A percentile compares a stretch with the other conserved stretches of the same genome.
These are phyloP conservation scores for Aaosphaeria arxii DNA, from an alignment of 2,329 filamentous ascomycete genomes.

Conservation along the genomic window DNA sequence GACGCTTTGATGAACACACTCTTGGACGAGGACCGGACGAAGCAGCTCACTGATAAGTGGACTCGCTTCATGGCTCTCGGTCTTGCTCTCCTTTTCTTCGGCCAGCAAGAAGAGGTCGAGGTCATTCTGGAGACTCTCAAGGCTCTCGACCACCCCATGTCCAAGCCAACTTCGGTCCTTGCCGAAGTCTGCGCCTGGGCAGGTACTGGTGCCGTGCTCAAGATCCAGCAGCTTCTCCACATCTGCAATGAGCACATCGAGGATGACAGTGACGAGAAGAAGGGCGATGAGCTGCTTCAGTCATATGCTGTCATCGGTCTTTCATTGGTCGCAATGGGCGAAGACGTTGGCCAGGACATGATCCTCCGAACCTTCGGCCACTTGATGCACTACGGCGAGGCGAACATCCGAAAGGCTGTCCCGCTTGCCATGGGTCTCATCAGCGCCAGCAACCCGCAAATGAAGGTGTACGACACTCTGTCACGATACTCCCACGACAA, in stretches of 20 bases:
- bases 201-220: constrained; percentile 92
- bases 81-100: constrained; percentile 90
- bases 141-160: constrained; percentile 94
- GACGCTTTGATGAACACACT: constrained; percentile 90
- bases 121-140: constrained; percentile 96
- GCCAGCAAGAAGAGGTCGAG: constrained; percentile 97
- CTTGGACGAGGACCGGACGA: constrained; percentile 87
- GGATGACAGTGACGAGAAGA: constrained; percentile 83
- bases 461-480: constrained; percentile 99
- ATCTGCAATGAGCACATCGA: constrained; percentile 98
- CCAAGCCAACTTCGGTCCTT: constrained; percentile 89
- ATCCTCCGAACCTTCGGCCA: constrained; percentile 95
- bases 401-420: constrained; percentile 94
- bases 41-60: constrained; percentile 96
- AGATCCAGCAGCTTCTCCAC: constrained; percentile 94
- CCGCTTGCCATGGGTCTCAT: constrained; percentile 95
- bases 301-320: constrained; percentile 94
- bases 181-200: constrained; percentile 98
- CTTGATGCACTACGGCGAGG: constrained; percentile 97
- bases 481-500: constrained; percentile 98
- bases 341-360: constrained; percentile 98
- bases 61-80: constrained; percentile 94
- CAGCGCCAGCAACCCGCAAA: constrained; percentile 96
- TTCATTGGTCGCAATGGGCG: constrained; percentile 93
- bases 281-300: constrained; percentile 91